Evolutionary conservation across 2,329 filamentous ascomycete species (phyloP).

Genomic region (Didymella segeticola): DNA sequence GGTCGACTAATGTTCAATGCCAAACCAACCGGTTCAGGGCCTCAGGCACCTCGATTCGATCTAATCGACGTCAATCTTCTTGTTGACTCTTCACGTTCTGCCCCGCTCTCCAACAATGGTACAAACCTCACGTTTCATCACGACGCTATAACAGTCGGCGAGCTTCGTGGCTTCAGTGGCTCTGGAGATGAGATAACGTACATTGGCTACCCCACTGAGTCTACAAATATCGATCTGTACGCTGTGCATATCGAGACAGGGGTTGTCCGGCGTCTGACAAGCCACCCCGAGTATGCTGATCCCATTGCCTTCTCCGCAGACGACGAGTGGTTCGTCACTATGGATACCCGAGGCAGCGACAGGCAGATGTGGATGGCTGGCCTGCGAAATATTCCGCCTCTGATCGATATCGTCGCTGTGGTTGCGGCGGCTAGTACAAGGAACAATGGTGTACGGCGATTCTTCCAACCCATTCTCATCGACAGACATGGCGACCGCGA

Average conservation of each 20-base stretch:
- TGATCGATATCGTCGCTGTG: slow-evolving; percentile 42
- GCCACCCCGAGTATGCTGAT: slow-evolving; percentile 55
- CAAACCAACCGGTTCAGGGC: slow-evolving; percentile 26
- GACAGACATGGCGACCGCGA: slow-evolving; percentile 55
- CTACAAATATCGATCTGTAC: slow-evolving; percentile 56
- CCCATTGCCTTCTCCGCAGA: slow-evolving; percentile 54
- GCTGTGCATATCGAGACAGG: slow-evolving; percentile 53
- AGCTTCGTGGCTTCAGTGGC: slow-evolving; percentile 56
- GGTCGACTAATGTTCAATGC: slow-evolving; percentile 53
- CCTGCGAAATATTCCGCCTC: slow-evolving; percentile 53
- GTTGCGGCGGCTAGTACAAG: slow-evolving; percentile 48
- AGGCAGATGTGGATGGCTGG: slow-evolving; percentile 53
- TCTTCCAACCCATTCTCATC: slow-evolving; percentile 56
- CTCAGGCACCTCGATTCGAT: slow-evolving; percentile 45
- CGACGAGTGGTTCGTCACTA: slow-evolving; percentile 52
- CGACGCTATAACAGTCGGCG: slow-evolving; percentile 49
- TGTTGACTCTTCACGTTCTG: background rate
- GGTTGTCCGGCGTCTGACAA: slow-evolving; percentile 51
- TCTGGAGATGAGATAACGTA: slow-evolving; percentile 53
- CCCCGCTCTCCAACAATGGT: slow-evolving; percentile 22
- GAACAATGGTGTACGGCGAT: slow-evolving; percentile 56
- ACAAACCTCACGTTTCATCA: slow-evolving; percentile 39
- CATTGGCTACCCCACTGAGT: slow-evolving; percentile 51
- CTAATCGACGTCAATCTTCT: slow-evolving; percentile 50
- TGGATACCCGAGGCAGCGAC: slow-evolving; percentile 54